Evolutionary conservation across 495 filamentous ascomycete species (phyloP).

Genomic region (Penicillium malachiteum): DNA sequence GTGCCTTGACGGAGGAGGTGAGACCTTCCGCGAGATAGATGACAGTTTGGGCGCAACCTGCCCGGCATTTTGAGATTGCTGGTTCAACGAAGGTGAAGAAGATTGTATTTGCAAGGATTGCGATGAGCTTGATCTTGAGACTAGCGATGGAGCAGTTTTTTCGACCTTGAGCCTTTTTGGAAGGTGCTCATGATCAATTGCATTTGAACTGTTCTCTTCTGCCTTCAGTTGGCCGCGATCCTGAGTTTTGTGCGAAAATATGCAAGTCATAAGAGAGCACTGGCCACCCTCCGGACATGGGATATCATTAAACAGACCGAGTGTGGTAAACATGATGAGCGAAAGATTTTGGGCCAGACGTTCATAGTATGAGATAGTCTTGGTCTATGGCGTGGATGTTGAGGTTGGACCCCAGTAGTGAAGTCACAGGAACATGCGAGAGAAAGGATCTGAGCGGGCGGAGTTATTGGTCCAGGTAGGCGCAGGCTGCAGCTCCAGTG

Average conservation of each 20-base stretch:
- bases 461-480: no score
- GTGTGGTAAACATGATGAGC: constrained; percentile 61
- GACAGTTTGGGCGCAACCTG: constrained; percentile 11
- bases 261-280: constrained; percentile 57
- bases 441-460: background rate
- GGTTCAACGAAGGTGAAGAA: background rate
- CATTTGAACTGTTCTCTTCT: background rate
- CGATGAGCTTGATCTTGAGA: background rate
- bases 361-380: background rate
- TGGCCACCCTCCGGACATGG: constrained; percentile 60
- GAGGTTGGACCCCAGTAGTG: no score
- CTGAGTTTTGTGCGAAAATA: constrained; percentile 54
- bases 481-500: no score
- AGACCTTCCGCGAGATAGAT: constrained; percentile 31
- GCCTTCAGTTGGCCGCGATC: background rate
- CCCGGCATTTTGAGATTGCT: background rate
- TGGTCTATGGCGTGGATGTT: background rate
- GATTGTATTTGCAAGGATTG: background rate
- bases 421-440: background rate
- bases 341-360: background rate
- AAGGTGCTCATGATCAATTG: background rate
- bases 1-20: constrained; percentile 41
- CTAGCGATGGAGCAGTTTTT: constrained; percentile 39
- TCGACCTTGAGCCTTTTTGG: constrained; percentile 19
- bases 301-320: constrained; percentile 63